Base-by-base conservation (phyloP, 2,329 filamentous ascomycete genomes). In the Diaporthe sp. region DNA sequence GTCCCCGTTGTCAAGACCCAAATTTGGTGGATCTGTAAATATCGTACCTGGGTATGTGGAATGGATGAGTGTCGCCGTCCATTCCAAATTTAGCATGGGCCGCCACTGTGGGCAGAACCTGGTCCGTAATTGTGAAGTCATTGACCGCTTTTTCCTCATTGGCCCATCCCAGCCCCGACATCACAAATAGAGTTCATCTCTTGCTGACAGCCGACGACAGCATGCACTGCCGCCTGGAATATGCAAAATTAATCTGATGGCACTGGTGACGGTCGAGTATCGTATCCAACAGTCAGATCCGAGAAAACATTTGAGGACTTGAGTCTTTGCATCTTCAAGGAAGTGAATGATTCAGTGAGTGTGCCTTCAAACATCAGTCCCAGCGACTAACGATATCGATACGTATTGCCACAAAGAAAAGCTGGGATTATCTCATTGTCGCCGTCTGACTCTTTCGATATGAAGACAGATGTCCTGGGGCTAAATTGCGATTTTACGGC, bases 51-150 rank as follows among this genome's bases (percentile, higher is more conserved):
- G 47, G 8, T 7, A 2, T 39, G 12, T 53, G 12, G 13, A 25
- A 22, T 2, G 15, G 31, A 53, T 28, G 22, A 10, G 13, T 39
- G 63, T 39, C 12, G 47, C 49, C 34, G 47, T 68, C 39, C 22
- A 20, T 34, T 53, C 13, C 47, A 31, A 42, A 60, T 60, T 60
- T 37, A 57, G 34, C 22, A 28, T 44, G 17, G 20, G n/a, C 8
- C 47, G 39, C 34, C 12, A 25, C 20, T 17, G 65, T 4, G 13
- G 65, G 65, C 65, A 68, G 28, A 53, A 53, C 65, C 17, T 20
- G 47, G 31, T 53, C 47, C 63, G 63, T 53, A 53, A 39, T 39
- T 53, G 47, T 68, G 65, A 68, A 34, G 65, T 68, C 65, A 68
- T 68, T 68, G 63, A 68, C 63, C 63, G 63, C 63, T 68, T 68